phyloP scores from a whole-genome alignment of 768 basidiomycete genomes.

The Cystobasidiopsis lactophilus region DNA sequence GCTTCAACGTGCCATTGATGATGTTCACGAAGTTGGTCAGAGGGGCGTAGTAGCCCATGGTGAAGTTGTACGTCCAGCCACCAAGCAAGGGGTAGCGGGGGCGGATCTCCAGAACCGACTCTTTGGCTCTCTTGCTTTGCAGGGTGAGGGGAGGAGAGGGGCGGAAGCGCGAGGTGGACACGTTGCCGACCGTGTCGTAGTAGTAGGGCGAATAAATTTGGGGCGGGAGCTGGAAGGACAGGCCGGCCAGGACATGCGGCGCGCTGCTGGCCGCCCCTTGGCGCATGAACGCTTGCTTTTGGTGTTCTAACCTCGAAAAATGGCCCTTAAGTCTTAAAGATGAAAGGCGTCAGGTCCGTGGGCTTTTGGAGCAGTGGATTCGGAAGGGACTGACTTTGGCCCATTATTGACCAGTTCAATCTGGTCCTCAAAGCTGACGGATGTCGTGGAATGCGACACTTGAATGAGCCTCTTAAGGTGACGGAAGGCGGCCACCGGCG shows the following conservation, averaged over 20 bases:
- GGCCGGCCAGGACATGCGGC: slow-evolving; percentile 31
- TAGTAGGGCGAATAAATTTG: slow-evolving; percentile 65
- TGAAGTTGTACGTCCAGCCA: slow-evolving; percentile 94
- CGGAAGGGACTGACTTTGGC: slow-evolving; percentile 41
- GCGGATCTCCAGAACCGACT: slow-evolving; percentile 53
- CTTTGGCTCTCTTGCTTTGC: slow-evolving; percentile 11
- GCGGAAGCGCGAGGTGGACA: slow-evolving; percentile 76
- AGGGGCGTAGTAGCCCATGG: slow-evolving; percentile 79
- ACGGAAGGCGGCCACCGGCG: slow-evolving; percentile 54
- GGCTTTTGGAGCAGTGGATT: background rate
- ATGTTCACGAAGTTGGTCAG: slow-evolving; percentile 32
- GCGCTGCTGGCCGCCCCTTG: background rate
- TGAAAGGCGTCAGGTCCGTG: background rate
- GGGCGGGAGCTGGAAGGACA: slow-evolving; percentile 62
- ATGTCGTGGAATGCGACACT: slow-evolving; percentile 91
- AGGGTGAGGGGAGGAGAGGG: slow-evolving; percentile 29
- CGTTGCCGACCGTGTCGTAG: slow-evolving; percentile 83
- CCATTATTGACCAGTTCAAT: slow-evolving; percentile 72
- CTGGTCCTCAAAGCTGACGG: slow-evolving; percentile 78
- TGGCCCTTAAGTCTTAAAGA: slow-evolving; percentile 87
- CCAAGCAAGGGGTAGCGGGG: slow-evolving; percentile 86
- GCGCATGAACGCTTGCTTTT: slow-evolving; percentile 22
- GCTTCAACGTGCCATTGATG: slow-evolving; percentile 34
- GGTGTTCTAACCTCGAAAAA: slow-evolving; percentile 77
- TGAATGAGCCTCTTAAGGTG: slow-evolving; percentile 57